Base-by-base conservation (phyloP, 202 grass and related monocot genomes). In the Carex sylvatica region DNA sequence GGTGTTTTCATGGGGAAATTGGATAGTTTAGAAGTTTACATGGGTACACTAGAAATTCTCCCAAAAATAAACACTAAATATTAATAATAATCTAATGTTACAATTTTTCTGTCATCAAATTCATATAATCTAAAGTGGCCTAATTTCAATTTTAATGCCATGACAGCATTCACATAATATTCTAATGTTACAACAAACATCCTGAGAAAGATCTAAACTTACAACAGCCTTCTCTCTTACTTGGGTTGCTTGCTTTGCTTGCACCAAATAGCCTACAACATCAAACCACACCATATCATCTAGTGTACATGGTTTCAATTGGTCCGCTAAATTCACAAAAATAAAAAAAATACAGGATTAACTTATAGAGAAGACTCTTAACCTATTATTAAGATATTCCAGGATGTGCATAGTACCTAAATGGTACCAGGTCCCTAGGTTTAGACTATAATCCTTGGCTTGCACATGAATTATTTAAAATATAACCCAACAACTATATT, bases 131-230 rank as follows among this genome's bases (percentile, higher is more conserved):
- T 77, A 75, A 54, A 33, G 49, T 53, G 49, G 23, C 33, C 24
- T 55, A 54, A 75, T n/a, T 54, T 75, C 52, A 59, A 58, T 77
- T 77, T 40, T 19, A 38, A 31, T 59, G 28, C 2, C 47, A 54
- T 54, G 56, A 77, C 26, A 56, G 36, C 74, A 77, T 59, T 77
- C 51, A 77, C 24, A 77, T 77, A 18, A 59, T 38, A 1, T 49
- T 49, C 46, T 77, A 77, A 10, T 77, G 52, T 77, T 56, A 76
- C 74, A 47, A 12, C 30, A 36, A 58, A 38, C 51, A 77, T 55
- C 26, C 52, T 35, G 15, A 36, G 52, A 59, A 59, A 35, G 18
- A 58, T 58, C 16, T 35, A 56, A 40, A 56, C 26, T 55, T 77
- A 77, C 52, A 77, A 58, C 46, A 26, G 47, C 52, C 74, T 11